A percentile compares a stretch with the other conserved stretches of the same genome.
Evolutionary conservation across 2,329 filamentous ascomycete genomes (phyloP).

Genomic region (Aspergillus quadricinctus): DNA sequence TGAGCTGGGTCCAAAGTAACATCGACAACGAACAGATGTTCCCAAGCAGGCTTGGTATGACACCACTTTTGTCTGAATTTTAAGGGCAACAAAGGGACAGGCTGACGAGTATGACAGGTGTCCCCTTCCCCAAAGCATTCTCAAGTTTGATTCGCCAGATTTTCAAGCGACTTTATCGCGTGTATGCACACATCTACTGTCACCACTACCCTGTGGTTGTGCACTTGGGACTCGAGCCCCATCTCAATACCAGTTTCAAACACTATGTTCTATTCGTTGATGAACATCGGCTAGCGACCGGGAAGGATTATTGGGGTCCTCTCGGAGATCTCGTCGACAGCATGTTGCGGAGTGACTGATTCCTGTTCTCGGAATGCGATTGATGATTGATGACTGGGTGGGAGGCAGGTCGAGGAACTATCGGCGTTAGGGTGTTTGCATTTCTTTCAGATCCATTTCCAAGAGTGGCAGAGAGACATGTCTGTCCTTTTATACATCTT

Average conservation of each 20-base stretch:
- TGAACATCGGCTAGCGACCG: conserved; percentile 86
- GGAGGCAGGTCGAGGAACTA: conserved; percentile 2
- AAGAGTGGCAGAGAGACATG: conserved; percentile 3
- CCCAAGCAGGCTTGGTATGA: conserved; percentile 79
- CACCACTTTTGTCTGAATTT: background rate
- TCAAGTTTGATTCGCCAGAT: conserved; percentile 84
- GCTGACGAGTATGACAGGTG: conserved; percentile 50
- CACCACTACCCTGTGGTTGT: conserved; percentile 98
- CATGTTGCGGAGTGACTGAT: conserved; percentile 88
- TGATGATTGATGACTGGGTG: background rate
- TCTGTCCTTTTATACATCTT: background rate
- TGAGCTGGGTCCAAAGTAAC: conserved; percentile 92
- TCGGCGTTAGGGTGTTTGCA: conserved; percentile 14
- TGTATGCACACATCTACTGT: conserved; percentile 99
- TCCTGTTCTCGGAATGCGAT: background rate
- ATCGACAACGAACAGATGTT: conserved; percentile 95
- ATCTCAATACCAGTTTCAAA: conserved; percentile 99
- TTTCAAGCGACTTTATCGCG: conserved; percentile 97
- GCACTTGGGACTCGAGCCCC: conserved; percentile 89
- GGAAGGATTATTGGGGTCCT: conserved; percentile 96
- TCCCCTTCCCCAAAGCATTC: conserved; percentile 93
- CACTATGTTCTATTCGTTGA: conserved; percentile 99
- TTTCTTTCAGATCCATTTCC: conserved; percentile 3
- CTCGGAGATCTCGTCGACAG: conserved; percentile 94
- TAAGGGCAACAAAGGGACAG: background rate